Base-by-base conservation (phyloP, 495 filamentous ascomycete species). In the Acidomyces sp. region DNA sequence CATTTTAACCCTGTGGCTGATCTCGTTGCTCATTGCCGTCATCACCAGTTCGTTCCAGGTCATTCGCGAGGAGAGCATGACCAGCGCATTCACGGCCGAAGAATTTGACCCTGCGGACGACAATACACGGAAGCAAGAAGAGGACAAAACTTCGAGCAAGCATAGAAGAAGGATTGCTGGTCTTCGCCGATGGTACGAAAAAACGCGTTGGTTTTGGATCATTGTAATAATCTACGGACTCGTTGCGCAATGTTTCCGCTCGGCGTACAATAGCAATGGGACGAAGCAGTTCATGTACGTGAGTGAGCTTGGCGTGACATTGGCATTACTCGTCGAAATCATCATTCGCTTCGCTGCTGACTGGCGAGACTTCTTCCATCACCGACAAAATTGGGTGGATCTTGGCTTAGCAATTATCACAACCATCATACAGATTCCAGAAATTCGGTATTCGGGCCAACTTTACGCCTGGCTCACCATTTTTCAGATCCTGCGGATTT, bases 1-100 rank as follows among this genome's bases (percentile, higher is more conserved):
- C 31, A 84, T 99, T 53, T 72, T 99, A 70, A 90, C 80, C 63
- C 68, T 99, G 24, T 99, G 90, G 90, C 70, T 99, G 54, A 85
- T 88, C 42, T 95, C 94, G 60, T 72, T 99, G 63, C 67, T 99
- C 19, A 90, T 99, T 55, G 90, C 90, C 9, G 92, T 99, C 41
- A 99, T 99, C 53, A 99, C 90, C 0, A 90, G 88, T 17, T 93
- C 90, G 6, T 96, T 99, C 55, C 92, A 99, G 59, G 83, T 99
- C 47, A 99, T 96, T 49, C 74, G 90, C 46, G 90, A 99, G 61
- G 90, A 99, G 58, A 92, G 85, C 62, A 83, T 82, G 58, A 76
- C 77, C 31, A 94, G 86, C 61, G 87, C 90, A 6, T 99, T 99
- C 59, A 82, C 88, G 15, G 74, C 72, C 13, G 74, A 86, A 39